A percentile compares a stretch with the other conserved stretches of the same genome.
phyloP scores from a whole-genome alignment of 1,284 basidiomycete species.

The Heterobasidion annosum region DNA sequence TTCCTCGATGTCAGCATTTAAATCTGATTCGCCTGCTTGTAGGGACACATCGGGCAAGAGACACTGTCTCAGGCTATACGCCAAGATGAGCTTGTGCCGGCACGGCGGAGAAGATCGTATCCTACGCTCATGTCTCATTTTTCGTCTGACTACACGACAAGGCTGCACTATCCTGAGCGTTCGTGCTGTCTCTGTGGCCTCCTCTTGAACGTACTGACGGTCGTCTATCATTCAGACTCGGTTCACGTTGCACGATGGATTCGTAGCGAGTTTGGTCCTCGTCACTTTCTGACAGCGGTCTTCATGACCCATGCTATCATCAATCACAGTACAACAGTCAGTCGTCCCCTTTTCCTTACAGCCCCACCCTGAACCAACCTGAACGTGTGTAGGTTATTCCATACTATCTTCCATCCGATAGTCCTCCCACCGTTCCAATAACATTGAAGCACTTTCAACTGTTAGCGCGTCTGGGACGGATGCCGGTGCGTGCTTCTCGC shows the following conservation, averaged over 20 bases:
- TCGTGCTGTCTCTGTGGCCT: constrained; percentile 7
- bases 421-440: constrained; percentile 38
- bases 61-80: constrained; percentile 59
- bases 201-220: neutral
- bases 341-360: constrained; percentile 11
- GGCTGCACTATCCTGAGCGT: constrained; percentile 39
- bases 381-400: constrained; percentile 31
- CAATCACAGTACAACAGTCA: constrained; percentile 48
- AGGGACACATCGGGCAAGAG: constrained; percentile 61
- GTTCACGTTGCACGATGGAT: constrained; percentile 50
- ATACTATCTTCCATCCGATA: constrained; percentile 25
- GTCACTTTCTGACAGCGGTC: constrained; percentile 48
- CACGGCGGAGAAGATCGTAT: constrained; percentile 42
- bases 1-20: neutral
- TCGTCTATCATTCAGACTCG: constrained; percentile 31
- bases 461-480: constrained; percentile 51
- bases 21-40: neutral
- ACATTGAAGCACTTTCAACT: constrained; percentile 67
- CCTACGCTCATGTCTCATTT: constrained; percentile 10
- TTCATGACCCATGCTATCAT: constrained; percentile 65
- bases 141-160: neutral
- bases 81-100: constrained; percentile 56
- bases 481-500: constrained; percentile 35
- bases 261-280: constrained; percentile 42
- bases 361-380: neutral